Evolutionary conservation across 768 basidiomycete species (phyloP).

Genomic region (Psilocybe cubensis): DNA sequence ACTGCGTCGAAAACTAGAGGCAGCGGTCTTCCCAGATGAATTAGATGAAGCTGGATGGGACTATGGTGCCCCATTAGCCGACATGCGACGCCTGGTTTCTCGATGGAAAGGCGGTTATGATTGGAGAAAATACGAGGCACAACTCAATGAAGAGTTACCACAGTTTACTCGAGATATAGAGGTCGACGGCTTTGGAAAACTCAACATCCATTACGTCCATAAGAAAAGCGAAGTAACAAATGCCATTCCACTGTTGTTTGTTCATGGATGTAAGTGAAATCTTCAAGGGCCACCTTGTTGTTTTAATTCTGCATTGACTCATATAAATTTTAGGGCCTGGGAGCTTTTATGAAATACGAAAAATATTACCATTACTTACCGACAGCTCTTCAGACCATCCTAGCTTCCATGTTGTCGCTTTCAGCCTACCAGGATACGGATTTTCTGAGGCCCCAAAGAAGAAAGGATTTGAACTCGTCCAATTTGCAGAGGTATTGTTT

Average conservation of each 20-base stretch:
- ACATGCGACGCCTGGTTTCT: conserved; percentile 49
- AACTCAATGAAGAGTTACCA: conserved; percentile 54
- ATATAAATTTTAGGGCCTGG: conserved; percentile 54
- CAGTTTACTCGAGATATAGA: conserved; percentile 59
- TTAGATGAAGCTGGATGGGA: conserved; percentile 53
- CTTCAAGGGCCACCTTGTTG: neutral
- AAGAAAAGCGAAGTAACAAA: conserved; percentile 43
- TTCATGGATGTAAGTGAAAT: conserved; percentile 55
- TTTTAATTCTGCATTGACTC: conserved; percentile 1
- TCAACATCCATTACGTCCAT: conserved; percentile 62
- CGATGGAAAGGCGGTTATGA: conserved; percentile 59
- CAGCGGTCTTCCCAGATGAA: conserved; percentile 58
- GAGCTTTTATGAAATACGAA: conserved; percentile 57
- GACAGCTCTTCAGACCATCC: conserved; percentile 45
- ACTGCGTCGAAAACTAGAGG: conserved; percentile 49
- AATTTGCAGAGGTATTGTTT: conserved; percentile 53
- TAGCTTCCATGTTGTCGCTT: conserved; percentile 64
- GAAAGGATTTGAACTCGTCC: conserved; percentile 49
- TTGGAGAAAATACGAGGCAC: conserved; percentile 56
- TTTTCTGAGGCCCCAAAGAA: conserved; percentile 62
- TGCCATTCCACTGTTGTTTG: conserved; percentile 62
- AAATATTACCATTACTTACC: conserved; percentile 57
- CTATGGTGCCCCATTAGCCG: conserved; percentile 56
- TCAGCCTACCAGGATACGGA: conserved; percentile 63
- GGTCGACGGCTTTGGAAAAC: conserved; percentile 45